Evolutionary conservation across 768 basidiomycete genomes (phyloP), one percentile per base, ranked within the genome.

Genomic region (Leccinum aurantiacum): DNA sequence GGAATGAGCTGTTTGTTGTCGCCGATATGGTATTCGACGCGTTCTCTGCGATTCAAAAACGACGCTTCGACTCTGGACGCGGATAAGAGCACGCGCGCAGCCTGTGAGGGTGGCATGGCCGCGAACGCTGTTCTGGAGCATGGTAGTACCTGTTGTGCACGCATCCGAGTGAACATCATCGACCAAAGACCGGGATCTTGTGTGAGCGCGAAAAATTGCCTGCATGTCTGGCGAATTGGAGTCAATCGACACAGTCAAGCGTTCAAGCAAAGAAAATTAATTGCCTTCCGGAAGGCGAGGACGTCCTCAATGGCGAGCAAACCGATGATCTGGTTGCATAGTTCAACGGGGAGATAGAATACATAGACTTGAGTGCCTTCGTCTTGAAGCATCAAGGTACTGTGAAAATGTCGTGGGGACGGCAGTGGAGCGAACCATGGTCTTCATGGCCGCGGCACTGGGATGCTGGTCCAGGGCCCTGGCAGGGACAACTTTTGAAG

Each of bases 221-320:
- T 70, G 64, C 68, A 72, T 61, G 71, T 72, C 70, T 71, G 47
- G 25, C 19, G 50, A 49, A 57, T 2, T 44, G 17, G 57, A 19
- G 41, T 56, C 24, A 57, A 2, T 62, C 25, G 33, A 54, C 19
- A 17, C 4, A 19, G 9, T 50, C 47, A 35, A 29, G 44, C 37
- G 1, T 27, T 15, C 19, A 24, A 5, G 48, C 11, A 27, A 13
- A 35, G 38, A 37, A 8, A 19, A 14, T 22, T 14, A 15, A 2
- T 27, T 59, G 50, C 70, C 66, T 54, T 61, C 60, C 61, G 54
- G 3, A 71, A 46, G 6, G 66, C 46, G 50, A 71, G 14, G 52
- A 72, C 44, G 17, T 64, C 60, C 14, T 31, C n/a, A 15, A 68
- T 4, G 27, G 62, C 61, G 1, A 71, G 63, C 29, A 57, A 61